Evolutionary conservation across 768 basidiomycete genomes (phyloP), one percentile per base, ranked within the genome.

Genomic region (Mycena venus): DNA sequence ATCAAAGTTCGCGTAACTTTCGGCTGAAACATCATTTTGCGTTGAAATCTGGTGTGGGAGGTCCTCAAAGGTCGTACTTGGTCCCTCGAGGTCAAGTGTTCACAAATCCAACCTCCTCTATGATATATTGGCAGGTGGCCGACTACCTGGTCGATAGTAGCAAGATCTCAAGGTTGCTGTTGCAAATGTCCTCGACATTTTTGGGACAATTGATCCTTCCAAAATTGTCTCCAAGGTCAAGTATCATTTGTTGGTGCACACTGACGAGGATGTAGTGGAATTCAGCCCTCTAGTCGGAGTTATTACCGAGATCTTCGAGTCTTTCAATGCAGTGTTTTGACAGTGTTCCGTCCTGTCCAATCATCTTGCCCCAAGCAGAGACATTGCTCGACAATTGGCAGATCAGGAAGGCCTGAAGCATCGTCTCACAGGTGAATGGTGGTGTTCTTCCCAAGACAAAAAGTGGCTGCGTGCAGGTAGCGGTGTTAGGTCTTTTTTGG

Each of bases 191-290:
- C 72, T 76, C 8, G 78, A 80, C 56, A 27, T 64, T 36, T 79
- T 77, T 55, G 61, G 58, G 66, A 32, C 70, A 4, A 61, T 61
- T 15, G 60, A 61, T 40, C 60, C 78, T 0, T 68, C 71, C 12
- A 75, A 76, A 27, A 77, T 80, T 2, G 10, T 79, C 3, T 23
- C 25, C 10, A 79, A 80, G 36, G 62, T 74, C 58, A 80, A 79
- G 36, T 62, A 75, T 21, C 79, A 80, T 66, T 59, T 64, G 5
- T 11, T 64, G 2, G 62, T 49, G 25, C 62, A 49, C 31, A 12
- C 29, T 7, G 31, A 32, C 31, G 44, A 64, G 11, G 62, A 64
- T 21, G 44, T 23, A 6, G 62, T 25, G 21, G 29, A 64, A 5
- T 32, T 64, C 6, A 31, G 62, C 2, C 62, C 62, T 21, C 31